Evolutionary conservation across 306 rosid genomes (phyloP).

Genomic region (Malus domestica): ASM211411v1 NC_041800.1:21786233-21786732

Average conservation of each 20-base stretch:
- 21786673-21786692: constrained; percentile 58
- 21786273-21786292: neutral
- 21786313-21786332: neutral
- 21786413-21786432: neutral
- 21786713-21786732: constrained; percentile 83
- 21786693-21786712: constrained; percentile 47
- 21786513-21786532: constrained; percentile 80
- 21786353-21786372: neutral
- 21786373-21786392: too few relatives aligned
- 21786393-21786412: too few relatives aligned
- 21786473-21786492: constrained; percentile 43
- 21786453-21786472: too few relatives aligned
- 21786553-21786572: constrained; percentile 60
- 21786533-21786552: constrained; percentile 90
- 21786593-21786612: neutral
- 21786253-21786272: neutral
- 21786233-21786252: neutral
- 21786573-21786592: neutral
- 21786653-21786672: constrained; percentile 64
- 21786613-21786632: neutral
- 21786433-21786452: too few relatives aligned
- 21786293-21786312: too few relatives aligned
- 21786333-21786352: neutral
- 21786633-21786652: neutral
- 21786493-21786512: constrained; percentile 69